phyloP scores from a whole-genome alignment of 2,329 filamentous ascomycete species.

The Incumbomyces delicatus region DNA sequence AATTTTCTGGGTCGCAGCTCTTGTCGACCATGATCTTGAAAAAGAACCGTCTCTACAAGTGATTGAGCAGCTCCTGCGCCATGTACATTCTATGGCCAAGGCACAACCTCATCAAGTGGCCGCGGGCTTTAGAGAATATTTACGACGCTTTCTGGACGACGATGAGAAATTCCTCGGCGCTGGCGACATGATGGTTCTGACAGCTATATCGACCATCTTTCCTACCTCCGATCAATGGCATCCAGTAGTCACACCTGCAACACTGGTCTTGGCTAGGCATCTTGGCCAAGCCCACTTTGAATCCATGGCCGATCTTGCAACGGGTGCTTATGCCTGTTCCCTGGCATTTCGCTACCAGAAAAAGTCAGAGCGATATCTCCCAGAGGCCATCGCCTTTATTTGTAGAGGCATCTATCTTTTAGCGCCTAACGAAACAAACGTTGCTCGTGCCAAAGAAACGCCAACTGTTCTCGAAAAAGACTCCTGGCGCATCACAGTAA shows the following conservation, averaged over 20 bases:
- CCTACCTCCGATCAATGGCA: constrained; percentile 97
- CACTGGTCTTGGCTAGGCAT: constrained; percentile 73
- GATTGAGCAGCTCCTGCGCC: constrained; percentile 72
- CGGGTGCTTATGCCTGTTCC: constrained; percentile 68
- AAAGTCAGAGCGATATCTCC: constrained; percentile 76
- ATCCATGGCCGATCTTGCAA: constrained; percentile 55
- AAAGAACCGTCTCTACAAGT: constrained; percentile 52
- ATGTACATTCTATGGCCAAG: constrained; percentile 86
- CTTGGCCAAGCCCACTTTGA: constrained; percentile 66
- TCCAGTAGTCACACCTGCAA: constrained; percentile 81
- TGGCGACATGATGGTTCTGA: constrained; percentile 77
- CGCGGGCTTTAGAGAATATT: constrained; percentile 63
- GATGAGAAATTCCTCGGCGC: constrained; percentile 42
- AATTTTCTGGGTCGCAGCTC: constrained; percentile 48
- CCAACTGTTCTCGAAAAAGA: background rate
- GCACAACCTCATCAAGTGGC: constrained; percentile 71
- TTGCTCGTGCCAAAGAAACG: background rate
- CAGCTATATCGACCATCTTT: constrained; percentile 74
- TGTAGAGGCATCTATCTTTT: constrained; percentile 63
- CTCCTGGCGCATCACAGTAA: constrained; percentile 30
- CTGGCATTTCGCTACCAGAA: constrained; percentile 73
- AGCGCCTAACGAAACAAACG: constrained; percentile 27
- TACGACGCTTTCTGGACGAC: constrained; percentile 47
- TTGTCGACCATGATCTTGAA: constrained; percentile 36
- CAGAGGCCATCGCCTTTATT: constrained; percentile 75